Evolutionary conservation across 305 asterid genomes (phyloP), one percentile per base, ranked within the genome.

Genomic region (Fraxinus floribunda): DNA sequence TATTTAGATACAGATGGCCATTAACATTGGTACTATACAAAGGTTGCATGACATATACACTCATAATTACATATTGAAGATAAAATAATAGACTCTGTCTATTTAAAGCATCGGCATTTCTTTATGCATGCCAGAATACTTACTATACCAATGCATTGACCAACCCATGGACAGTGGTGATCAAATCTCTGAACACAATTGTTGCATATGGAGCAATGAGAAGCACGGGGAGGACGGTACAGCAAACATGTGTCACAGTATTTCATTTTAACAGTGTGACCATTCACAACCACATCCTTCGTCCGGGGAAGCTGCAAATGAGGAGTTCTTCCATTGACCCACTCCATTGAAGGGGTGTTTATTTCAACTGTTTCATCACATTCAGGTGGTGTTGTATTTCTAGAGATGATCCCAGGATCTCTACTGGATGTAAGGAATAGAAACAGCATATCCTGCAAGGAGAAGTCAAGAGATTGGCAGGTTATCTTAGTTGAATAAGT

Each of bases 121-220:
- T 30, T 39, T 73, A 80, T 38, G 79, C 32, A 41, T 11, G 71
- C 68, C 46, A 55, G 79, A 81, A 80, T 70, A 92, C 97, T 91
- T 86, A 94, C 98, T 46, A 91, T 44, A 75, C 98, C 98, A 84
- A 94, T 92, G 91, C 98, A 94, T 77, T 94, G 97, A 57, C 98
- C 98, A 82, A 94, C 91, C 97, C 97, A 94, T 39, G 97, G 97
- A 82, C 98, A 94, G 76, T 94, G 98, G 84, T 92, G 98, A 90
- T 94, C 98, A 52, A 92, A 91, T 88, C 86, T 90, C 86, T 90
- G 95, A 80, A 93, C 97, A 84, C 98, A 94, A 75, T 92, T 94
- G 90, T 92, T 92, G 90, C 98, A 94, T 80, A 91, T 92, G 80
- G 98, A 91, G 89, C 97, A 94, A 86, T 94, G 98, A 82, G 98